Conservation (phyloP, 345 rosid species). For the Hibiscus syriacus region DNA sequence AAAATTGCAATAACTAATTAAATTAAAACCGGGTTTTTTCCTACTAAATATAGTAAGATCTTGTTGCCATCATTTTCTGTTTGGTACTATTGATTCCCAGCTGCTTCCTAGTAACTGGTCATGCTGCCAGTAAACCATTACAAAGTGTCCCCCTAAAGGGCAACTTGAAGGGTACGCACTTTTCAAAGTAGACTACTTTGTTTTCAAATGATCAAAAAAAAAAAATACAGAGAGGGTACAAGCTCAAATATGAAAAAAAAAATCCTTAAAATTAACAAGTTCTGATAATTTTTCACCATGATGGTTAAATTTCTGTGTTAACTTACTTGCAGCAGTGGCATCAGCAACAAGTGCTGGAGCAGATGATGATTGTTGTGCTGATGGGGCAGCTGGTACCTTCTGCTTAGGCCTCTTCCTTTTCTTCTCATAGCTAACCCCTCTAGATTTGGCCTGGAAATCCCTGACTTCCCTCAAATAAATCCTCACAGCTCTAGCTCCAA, state of each 20-base stretch:
- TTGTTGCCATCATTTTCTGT: not conserved
- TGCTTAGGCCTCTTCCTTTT: slow-evolving; percentile 61
- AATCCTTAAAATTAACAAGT: not conserved
- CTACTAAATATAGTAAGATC: not conserved
- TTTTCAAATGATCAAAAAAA: not conserved
- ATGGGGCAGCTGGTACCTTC: slow-evolving; percentile 16
- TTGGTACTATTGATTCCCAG: not conserved
- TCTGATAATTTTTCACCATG: not conserved
- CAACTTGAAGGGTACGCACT: not conserved
- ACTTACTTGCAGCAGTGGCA: slow-evolving; percentile 18
- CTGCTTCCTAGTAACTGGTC: slow-evolving; percentile 11
- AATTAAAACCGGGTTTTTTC: not conserved
- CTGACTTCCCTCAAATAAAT: slow-evolving; percentile 83
- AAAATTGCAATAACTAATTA: too few relatives aligned
- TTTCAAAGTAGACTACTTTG: not conserved
- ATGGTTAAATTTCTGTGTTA: not conserved
- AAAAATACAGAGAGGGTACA: not conserved
- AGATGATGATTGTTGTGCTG: not conserved
- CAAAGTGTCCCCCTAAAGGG: slow-evolving; percentile 10
- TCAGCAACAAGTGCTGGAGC: slow-evolving; percentile 1
- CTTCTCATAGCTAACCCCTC: slow-evolving; percentile 92
- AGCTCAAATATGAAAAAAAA: not conserved
- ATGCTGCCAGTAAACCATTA: slow-evolving; percentile 1
- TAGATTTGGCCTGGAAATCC: slow-evolving; percentile 83
- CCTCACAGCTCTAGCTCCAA: slow-evolving; percentile 82